Percentiles rank a stretch among this genome's conserved stretches.
These are phyloP conservation scores for Cucurbitaria berberidis DNA, from an alignment of 2,329 filamentous ascomycete species.

Conservation along the genomic window DNA sequence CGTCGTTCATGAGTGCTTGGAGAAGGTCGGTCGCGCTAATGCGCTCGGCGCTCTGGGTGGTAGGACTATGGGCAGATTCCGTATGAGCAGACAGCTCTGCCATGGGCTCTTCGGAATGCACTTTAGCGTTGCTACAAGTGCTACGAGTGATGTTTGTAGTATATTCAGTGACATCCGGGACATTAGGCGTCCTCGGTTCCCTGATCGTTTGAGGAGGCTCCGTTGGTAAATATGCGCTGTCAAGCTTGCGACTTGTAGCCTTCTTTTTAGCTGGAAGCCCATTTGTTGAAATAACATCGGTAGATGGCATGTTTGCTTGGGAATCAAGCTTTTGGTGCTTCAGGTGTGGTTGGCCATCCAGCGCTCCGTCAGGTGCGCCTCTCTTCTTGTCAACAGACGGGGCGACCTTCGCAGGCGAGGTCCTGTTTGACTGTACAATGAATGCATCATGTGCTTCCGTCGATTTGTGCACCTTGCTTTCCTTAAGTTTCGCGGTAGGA, in stretches of 20 bases:
- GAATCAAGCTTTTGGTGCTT: slow-evolving; percentile 8
- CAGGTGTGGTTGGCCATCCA: not conserved
- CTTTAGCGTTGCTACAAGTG: not conserved
- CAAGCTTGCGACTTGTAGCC: slow-evolving; percentile 4
- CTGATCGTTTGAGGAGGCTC: slow-evolving; percentile 12
- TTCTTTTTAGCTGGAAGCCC: not conserved
- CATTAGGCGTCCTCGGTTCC: not conserved
- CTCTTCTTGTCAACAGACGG: not conserved
- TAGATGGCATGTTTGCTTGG: not conserved
- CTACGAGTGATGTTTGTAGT: not conserved
- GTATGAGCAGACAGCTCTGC: not conserved
- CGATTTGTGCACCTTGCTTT: not conserved
- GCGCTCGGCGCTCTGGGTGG: not conserved
- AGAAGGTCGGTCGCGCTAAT: not conserved
- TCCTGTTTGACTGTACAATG: not conserved
- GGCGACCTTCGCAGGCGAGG: not conserved
- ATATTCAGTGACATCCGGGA: not conserved
- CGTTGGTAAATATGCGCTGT: slow-evolving; percentile 5
- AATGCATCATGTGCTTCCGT: not conserved
- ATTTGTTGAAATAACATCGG: not conserved
- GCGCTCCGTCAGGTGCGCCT: not conserved
- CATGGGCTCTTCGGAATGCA: not conserved
- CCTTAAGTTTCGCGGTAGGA: not conserved
- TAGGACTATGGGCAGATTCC: not conserved
- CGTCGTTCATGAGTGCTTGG: not conserved